Evolutionary conservation across 371 early-diverging fungal genomes (phyloP), one percentile per base, ranked within the genome.

Genomic region (Coemansia sp.): DNA sequence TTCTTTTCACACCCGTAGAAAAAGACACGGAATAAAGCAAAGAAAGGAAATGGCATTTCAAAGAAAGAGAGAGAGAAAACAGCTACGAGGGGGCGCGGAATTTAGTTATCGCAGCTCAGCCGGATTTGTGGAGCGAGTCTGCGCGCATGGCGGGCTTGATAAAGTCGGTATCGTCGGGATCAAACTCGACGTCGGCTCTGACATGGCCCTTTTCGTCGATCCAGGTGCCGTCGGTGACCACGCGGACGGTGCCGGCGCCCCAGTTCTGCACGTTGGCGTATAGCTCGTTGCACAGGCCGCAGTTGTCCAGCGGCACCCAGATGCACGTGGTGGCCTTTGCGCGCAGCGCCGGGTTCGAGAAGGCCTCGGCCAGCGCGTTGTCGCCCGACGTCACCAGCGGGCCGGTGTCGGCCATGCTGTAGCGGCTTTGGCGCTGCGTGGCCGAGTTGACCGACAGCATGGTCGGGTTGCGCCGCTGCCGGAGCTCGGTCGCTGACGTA

Each of bases 271-370:
- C 61, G 31, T 75, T 52, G 16, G 42, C 34, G 20, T 66, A 54
- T 6, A 79, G 31, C 26, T 56, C 59, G 43, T 53, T 50, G 47
- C 66, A 63, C 5, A 76, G 47, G 2, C 68, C 63, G 42, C 58
- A 69, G 59, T 66, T 61, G 38, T 79, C 80, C 7, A 61, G 39
- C 7, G 80, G 80, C 26, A 63, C 68, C 79, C 75, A 75, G 20
- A 79, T 55, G 16, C 40, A 42, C 31, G 63, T 51, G 9, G 35
- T 41, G 1, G 68, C 41, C n/a, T 64, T 58, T 10, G 80, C 72
- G n/a, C 61, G 62, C 54, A 80, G 39, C 4, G 80, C 76, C 10
- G 80, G 80, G 38, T 79, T 66, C 3, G 63, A 58, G 42, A 76
- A 80, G 0, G 72, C 69, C 40, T 60, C 61, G 10, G 63, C 57